Conservation (phyloP, 2,329 filamentous ascomycete genomes). For the Trichoderma lentiforme region DNA sequence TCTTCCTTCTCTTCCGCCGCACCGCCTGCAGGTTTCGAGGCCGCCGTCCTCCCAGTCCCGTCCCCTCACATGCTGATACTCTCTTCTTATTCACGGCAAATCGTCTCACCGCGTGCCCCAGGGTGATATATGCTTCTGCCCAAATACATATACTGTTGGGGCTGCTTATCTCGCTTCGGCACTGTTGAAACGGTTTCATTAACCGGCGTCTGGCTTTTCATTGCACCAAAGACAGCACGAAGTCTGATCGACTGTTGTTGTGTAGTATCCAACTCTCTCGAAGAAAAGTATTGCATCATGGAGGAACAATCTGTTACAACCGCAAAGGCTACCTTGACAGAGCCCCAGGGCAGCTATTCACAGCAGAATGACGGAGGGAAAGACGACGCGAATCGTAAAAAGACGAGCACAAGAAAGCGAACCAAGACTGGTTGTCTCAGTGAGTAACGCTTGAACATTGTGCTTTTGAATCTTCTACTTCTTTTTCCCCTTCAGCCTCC, state of each 20-base stretch:
- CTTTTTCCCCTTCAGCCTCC: neutral
- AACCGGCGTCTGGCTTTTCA: neutral
- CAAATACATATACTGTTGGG: neutral
- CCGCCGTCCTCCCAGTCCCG: neutral
- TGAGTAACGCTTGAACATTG: slow-evolving; percentile 43
- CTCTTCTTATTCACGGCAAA: neutral
- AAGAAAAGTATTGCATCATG: slow-evolving; percentile 14
- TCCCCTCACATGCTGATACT: neutral
- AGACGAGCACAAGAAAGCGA: slow-evolving; percentile 57
- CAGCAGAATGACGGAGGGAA: slow-evolving; percentile 36
- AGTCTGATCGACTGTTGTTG: neutral
- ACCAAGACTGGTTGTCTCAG: slow-evolving; percentile 93
- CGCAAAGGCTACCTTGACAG: neutral
- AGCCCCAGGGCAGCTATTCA: slow-evolving; percentile 29
- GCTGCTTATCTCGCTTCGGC: neutral
- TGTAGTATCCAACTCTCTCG: neutral
- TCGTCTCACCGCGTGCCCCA: neutral
- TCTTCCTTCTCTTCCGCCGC: slow-evolving; percentile 6
- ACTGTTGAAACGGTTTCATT: neutral
- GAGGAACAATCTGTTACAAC: slow-evolving; percentile 7
- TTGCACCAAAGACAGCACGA: neutral
- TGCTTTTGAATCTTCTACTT: neutral
- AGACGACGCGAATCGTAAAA: slow-evolving; percentile 45
- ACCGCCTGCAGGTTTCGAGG: neutral
- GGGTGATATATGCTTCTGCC: neutral